Base-by-base conservation (phyloP, 1,284 basidiomycete species). In the Naganishia cerealis region DNA sequence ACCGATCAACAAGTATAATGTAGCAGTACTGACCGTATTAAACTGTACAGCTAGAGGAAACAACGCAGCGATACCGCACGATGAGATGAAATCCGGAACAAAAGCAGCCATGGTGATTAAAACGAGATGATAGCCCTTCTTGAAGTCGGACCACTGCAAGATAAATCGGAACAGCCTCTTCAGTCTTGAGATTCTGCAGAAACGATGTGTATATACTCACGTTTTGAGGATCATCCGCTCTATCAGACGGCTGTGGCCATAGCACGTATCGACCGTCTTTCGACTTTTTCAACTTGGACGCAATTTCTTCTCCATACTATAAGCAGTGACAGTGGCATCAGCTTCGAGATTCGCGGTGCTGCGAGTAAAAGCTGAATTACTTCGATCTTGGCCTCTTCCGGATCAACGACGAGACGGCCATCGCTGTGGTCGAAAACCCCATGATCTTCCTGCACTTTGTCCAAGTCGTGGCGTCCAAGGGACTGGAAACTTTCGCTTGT, bases 41-140 rank as follows among this genome's bases (percentile, higher is more conserved):
- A 66, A 66, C 18, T 66, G 63, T 21, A 15, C 39, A 21, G 63
- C 63, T 10, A 66, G 63, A 3, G 63, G 63, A 36, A 66, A 66
- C 26, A 66, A n/a, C 6, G 63, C 21, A 15, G 63, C 63, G 54
- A 66, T 66, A 46, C 63, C 63, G 46, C 63, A 66, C 9, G 63
- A 66, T 16, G 63, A 66, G 21, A 66, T 48, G 40, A 66, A 66
- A 21, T 66, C 63, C 4, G 63, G 63, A 10, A 66, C 63, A 43
- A 66, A 66, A 4, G 63, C 63, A 39, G 65, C 56, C 65, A 67
- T 67, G 13, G 65, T 58, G 38, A 67, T 67, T n/a, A 58, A 58
- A 6, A 67, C 26, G 12, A 67, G 43, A 53, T 67, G 56, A 26
- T 67, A 67, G 4, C 39, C 38, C 46, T 67, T 57, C 56, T 67